Conservation (phyloP, 495 filamentous ascomycete genomes). For the Pyronema domesticum region DNA sequence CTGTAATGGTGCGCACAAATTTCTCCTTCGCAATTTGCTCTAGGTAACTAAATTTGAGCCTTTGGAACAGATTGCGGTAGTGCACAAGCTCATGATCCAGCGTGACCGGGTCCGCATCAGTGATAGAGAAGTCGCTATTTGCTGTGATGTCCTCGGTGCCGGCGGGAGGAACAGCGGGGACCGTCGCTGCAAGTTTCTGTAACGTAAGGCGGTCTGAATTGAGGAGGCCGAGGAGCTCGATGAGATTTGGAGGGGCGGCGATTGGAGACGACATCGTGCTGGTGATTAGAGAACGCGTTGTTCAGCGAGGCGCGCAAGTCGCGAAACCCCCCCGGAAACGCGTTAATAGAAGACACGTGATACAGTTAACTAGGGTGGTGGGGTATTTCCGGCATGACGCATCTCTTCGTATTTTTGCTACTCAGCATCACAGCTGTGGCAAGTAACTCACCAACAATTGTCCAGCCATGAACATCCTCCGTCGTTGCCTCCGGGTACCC, state of each 20-base stretch:
- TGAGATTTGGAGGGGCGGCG: conserved; percentile 2
- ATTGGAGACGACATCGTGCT: conserved; percentile 4
- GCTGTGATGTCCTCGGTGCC: conserved; percentile 2
- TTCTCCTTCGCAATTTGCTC: conserved; percentile 70
- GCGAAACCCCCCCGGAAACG: no score
- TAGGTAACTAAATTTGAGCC: conserved; percentile 85
- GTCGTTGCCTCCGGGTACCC: neutral
- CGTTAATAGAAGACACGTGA: no score
- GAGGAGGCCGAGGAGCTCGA: no score
- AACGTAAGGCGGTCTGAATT: neutral
- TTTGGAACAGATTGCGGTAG: conserved; percentile 64
- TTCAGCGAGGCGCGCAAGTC: no score
- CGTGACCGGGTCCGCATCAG: conserved; percentile 7
- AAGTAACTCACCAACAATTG: no score
- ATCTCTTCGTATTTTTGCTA: no score
- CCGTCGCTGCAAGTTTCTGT: neutral
- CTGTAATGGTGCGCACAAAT: conserved; percentile 59
- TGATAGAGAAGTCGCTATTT: conserved; percentile 8
- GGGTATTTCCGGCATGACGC: no score
- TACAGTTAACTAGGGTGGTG: no score
- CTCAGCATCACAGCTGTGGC: no score
- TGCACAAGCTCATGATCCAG: conserved; percentile 12
- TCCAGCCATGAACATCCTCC: neutral
- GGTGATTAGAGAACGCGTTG: neutral
- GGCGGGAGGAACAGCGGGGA: conserved; percentile 3